These are phyloP conservation scores for Cucurbitaria berberidis DNA, from an alignment of 2,329 filamentous ascomycete species.

Conservation along the genomic window DNA sequence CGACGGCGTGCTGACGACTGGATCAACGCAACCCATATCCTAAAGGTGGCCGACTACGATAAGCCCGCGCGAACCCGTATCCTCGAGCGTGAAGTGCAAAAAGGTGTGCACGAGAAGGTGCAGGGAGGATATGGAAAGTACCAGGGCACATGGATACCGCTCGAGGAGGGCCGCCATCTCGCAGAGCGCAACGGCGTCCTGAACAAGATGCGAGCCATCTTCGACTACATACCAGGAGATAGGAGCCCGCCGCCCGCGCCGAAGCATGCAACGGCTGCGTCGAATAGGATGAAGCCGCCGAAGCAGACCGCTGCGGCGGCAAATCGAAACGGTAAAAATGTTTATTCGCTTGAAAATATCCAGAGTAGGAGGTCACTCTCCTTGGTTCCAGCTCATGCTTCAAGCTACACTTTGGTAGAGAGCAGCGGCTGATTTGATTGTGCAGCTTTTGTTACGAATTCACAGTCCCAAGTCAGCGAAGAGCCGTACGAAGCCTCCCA, in stretches of 20 bases:
- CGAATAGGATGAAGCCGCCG: slow-evolving; percentile 79
- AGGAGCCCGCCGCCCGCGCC: slow-evolving; percentile 91
- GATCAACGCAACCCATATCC: slow-evolving; percentile 99
- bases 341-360: slow-evolving; percentile 39
- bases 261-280: slow-evolving; percentile 75
- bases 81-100: slow-evolving; percentile 94
- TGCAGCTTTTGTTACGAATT: slow-evolving; percentile 28
- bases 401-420: neutral
- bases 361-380: slow-evolving; percentile 31
- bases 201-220: slow-evolving; percentile 82
- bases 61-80: slow-evolving; percentile 95
- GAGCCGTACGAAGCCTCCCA: slow-evolving; percentile 71
- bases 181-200: slow-evolving; percentile 87
- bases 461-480: slow-evolving; percentile 53
- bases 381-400: neutral
- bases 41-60: slow-evolving; percentile 96
- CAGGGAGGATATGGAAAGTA: slow-evolving; percentile 99
- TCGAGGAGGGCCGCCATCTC: slow-evolving; percentile 78
- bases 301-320: slow-evolving; percentile 69
- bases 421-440: slow-evolving; percentile 4
- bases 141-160: slow-evolving; percentile 96
- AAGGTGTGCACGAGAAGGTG: slow-evolving; percentile 95
- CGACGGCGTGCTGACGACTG: slow-evolving; percentile 89
- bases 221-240: slow-evolving; percentile 85
- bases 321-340: slow-evolving; percentile 34